Conservation (phyloP, 306 rosid genomes). For the Begonia masoniana region DNA sequence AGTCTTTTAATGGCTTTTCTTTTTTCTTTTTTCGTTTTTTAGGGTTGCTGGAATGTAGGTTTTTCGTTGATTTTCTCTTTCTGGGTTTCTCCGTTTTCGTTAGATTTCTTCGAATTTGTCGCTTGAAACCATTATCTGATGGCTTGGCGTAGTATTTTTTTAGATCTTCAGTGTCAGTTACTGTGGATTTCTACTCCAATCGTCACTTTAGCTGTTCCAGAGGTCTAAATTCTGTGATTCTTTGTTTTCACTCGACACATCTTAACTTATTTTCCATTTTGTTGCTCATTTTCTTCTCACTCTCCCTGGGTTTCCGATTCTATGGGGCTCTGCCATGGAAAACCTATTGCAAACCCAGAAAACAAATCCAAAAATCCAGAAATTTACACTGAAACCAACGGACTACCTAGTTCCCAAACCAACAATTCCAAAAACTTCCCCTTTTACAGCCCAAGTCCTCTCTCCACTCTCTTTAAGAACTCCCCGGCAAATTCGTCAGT, state of each 20-base stretch:
- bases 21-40: background rate
- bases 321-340: slow-evolving; percentile 80
- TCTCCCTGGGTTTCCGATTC: slow-evolving; percentile 17
- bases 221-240: background rate
- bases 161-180: no score
- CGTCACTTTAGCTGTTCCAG: no score
- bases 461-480: slow-evolving; percentile 58
- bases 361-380: slow-evolving; percentile 11
- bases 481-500: slow-evolving; percentile 53
- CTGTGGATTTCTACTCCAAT: no score
- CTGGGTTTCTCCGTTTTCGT: no score
- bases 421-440: slow-evolving; percentile 44
- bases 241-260: background rate
- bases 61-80: no score
- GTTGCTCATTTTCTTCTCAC: background rate
- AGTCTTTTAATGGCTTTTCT: background rate
- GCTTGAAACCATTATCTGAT: no score
- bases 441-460: slow-evolving; percentile 85
- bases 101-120: no score
- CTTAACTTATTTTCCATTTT: background rate
- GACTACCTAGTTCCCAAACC: slow-evolving; percentile 18
- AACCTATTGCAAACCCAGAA: slow-evolving; percentile 32
- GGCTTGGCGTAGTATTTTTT: no score
- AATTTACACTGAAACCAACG: slow-evolving; percentile 13
- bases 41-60: no score